Percentiles rank a stretch among this genome's conserved stretches.
Evolutionary conservation across 1,284 basidiomycete genomes (phyloP).

Genomic region (Lignosus rhinocerotis): DNA sequence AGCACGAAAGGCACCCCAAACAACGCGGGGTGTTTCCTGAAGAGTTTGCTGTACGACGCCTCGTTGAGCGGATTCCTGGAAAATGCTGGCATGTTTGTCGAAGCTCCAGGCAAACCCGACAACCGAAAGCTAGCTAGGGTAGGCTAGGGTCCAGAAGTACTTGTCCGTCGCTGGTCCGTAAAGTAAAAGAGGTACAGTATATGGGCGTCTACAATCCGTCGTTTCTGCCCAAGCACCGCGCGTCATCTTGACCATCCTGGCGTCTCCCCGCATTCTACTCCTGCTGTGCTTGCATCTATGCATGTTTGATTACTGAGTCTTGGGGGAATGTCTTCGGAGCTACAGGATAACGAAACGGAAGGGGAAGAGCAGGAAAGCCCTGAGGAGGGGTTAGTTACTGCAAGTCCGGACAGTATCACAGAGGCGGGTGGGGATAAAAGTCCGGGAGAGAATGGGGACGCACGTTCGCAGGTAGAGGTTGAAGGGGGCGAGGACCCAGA

Average conservation of each 20-base stretch:
- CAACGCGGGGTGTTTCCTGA: slow-evolving; percentile 61
- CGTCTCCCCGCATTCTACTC: not conserved
- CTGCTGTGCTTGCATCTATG: slow-evolving; percentile 8
- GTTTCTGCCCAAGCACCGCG: slow-evolving; percentile 7
- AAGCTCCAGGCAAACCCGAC: not conserved
- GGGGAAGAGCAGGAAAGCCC: slow-evolving; percentile 4
- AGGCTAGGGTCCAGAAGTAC: too few species aligned
- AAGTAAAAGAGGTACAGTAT: too few species aligned
- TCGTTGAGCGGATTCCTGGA: slow-evolving; percentile 52
- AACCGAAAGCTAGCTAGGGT: too few species aligned
- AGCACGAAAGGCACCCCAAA: slow-evolving; percentile 90
- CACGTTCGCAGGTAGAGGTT: not conserved
- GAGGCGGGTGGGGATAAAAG: slow-evolving; percentile 11
- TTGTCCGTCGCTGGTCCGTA: too few species aligned
- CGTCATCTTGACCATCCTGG: slow-evolving; percentile 1
- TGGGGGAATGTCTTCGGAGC: slow-evolving; percentile 15
- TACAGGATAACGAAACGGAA: slow-evolving; percentile 9
- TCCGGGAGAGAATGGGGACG: slow-evolving; percentile 7
- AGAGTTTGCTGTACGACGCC: slow-evolving; percentile 42
- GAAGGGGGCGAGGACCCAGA: not conserved
- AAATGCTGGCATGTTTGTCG: slow-evolving; percentile 55
- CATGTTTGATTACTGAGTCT: not conserved
- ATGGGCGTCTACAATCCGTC: slow-evolving; percentile 1
- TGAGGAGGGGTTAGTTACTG: slow-evolving; percentile 13
- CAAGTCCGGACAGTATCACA: slow-evolving; percentile 27